Evolutionary conservation across 2,329 filamentous ascomycete genomes (phyloP), one percentile per base, ranked within the genome.

Genomic region (Colletotrichum zoysiae): DNA sequence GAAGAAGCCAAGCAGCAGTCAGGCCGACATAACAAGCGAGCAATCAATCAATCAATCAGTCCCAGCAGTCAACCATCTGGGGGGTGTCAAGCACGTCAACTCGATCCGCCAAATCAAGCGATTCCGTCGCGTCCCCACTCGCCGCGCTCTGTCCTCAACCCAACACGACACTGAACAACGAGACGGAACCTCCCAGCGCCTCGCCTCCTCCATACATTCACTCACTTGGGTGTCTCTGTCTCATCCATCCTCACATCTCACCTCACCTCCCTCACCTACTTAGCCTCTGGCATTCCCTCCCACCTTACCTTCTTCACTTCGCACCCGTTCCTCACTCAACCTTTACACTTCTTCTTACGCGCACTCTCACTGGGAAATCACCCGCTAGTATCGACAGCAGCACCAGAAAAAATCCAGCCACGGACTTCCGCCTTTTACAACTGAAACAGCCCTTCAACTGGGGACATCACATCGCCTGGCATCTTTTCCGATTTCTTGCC

Each of bases 91-190:
- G 18, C 56, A 64, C 59, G 58, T 68, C 58, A 40, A 58, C 53
- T 51, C 44, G 42, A 58, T 65, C 65, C 46, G 40, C 56, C 53
- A 35, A 56, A 56, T 68, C 58, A 50, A 65, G 64, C 69, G 56
- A 71, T 60, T 50, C 59, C 23, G 65, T 71, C 69, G 65, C 69
- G 69, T 69, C 65, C 55, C 65, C 65, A 67, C 69, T 59, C 59
- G 40, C 58, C 59, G 58, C 59, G 66, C 60, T 64, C 60, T 48
- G 40, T 62, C 58, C 35, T 69, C 53, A 69, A 60, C 65, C 64
- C 60, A 69, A 69, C 51, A 63, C 65, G 65, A 71, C 64, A 59
- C 57, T 55, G 23, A 48, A 56, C 38, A 63, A 53, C 67, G 55
- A 56, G 44, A 71, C 69, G 65, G 69, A 65, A 69, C 51, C 40